These are phyloP conservation scores for Parafenestella ontariensis DNA, from an alignment of 2,329 filamentous ascomycete species.

Conservation along the genomic window DNA sequence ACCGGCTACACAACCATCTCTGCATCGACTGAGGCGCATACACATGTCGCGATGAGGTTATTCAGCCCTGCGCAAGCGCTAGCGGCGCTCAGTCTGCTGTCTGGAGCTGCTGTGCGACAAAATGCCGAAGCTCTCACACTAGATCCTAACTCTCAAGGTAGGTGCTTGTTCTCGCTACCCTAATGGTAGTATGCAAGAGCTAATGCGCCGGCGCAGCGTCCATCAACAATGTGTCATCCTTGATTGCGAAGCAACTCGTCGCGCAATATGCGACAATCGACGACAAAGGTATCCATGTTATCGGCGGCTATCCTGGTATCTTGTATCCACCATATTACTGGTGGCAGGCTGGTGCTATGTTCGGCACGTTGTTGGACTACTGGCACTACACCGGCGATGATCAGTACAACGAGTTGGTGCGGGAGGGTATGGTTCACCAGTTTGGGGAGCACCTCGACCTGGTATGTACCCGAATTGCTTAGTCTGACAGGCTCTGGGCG, in stretches of 20 bases:
- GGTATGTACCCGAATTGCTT: slow-evolving; percentile 27
- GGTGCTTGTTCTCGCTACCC: background rate
- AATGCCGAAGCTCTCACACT: slow-evolving; percentile 29
- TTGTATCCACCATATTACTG: slow-evolving; percentile 62
- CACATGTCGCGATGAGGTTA: slow-evolving; percentile 35
- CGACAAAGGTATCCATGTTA: slow-evolving; percentile 51
- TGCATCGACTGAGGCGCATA: slow-evolving; percentile 9
- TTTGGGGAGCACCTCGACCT: slow-evolving; percentile 39
- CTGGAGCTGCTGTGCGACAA: slow-evolving; percentile 25
- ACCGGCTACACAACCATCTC: slow-evolving; percentile 4
- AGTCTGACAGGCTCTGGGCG: background rate
- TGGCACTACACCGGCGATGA: slow-evolving; percentile 82
- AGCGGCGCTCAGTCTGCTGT: slow-evolving; percentile 33
- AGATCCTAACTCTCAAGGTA: slow-evolving; percentile 34
- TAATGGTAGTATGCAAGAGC: background rate
- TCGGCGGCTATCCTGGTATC: slow-evolving; percentile 53
- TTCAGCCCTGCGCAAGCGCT: slow-evolving; percentile 37
- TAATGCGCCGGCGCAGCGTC: slow-evolving; percentile 43
- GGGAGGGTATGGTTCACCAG: slow-evolving; percentile 53
- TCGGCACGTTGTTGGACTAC: slow-evolving; percentile 76
- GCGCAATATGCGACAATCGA: slow-evolving; percentile 59
- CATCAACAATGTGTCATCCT: slow-evolving; percentile 55
- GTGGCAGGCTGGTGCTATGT: slow-evolving; percentile 79
- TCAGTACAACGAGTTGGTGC: slow-evolving; percentile 72
- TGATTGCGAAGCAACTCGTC: slow-evolving; percentile 58